phyloP scores from a whole-genome alignment of 192 early-diverging fungal species.

The Coemansia sp. region DNA sequence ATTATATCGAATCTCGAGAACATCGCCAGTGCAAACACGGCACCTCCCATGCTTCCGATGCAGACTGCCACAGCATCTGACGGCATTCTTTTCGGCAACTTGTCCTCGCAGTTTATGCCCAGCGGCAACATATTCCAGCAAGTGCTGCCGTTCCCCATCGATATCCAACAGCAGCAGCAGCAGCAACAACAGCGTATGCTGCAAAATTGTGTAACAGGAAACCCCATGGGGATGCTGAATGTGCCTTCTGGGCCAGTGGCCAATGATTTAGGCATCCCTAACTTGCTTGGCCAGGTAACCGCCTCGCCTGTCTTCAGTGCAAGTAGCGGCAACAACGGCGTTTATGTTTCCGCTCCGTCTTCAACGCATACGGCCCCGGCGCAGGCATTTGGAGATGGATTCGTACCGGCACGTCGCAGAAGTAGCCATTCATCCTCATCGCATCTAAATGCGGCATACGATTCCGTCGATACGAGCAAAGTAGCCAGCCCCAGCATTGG shows the following conservation, averaged over 20 bases:
- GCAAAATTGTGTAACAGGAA: background rate
- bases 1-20: slow-evolving; percentile 49
- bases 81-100: slow-evolving; percentile 28
- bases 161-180: background rate
- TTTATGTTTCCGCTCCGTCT: background rate
- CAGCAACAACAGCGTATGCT: slow-evolving; percentile 12
- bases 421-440: slow-evolving; percentile 3
- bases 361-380: background rate
- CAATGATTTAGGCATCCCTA: background rate
- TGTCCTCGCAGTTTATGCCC: slow-evolving; percentile 41
- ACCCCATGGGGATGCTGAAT: background rate
- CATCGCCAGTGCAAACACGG: slow-evolving; percentile 45
- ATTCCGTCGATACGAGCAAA: background rate
- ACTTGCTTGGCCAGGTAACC: background rate
- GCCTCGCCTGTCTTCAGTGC: slow-evolving; percentile 2
- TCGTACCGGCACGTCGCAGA: background rate
- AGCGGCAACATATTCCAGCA: slow-evolving; percentile 22
- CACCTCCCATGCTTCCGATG: slow-evolving; percentile 27
- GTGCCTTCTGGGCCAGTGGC: slow-evolving; percentile 3
- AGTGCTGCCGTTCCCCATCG: slow-evolving; percentile 7
- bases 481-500: background rate
- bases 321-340: background rate
- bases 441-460: background rate
- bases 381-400: slow-evolving; percentile 1
- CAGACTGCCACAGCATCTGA: slow-evolving; percentile 18